A percentile compares a stretch with the other conserved stretches of the same genome.
phyloP scores from a whole-genome alignment of 495 filamentous ascomycete genomes.

The Penicillium cinerascens region DNA sequence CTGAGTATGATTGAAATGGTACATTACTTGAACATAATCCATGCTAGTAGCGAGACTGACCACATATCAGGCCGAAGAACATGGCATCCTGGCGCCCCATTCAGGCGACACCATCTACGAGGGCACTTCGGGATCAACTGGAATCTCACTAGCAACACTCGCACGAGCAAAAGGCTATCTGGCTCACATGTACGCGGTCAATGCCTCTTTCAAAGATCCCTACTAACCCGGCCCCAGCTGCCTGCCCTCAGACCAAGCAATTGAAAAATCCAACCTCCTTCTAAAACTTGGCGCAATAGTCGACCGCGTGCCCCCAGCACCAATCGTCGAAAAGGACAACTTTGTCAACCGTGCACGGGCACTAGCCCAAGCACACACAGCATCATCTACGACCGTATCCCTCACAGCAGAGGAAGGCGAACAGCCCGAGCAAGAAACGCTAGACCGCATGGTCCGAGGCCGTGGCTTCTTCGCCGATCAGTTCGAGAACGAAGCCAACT shows the following conservation, averaged over 20 bases:
- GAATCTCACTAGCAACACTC: slow-evolving; percentile 88
- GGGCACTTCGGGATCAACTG: slow-evolving; percentile 91
- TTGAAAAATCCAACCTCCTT: slow-evolving; percentile 85
- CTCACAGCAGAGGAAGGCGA: slow-evolving; percentile 4
- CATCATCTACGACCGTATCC: slow-evolving; percentile 31
- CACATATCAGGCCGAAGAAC: slow-evolving; percentile 62
- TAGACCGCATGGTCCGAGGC: slow-evolving; percentile 24
- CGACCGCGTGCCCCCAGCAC: slow-evolving; percentile 82
- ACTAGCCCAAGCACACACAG: slow-evolving; percentile 68
- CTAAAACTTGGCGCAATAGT: slow-evolving; percentile 87
- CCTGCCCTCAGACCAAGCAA: slow-evolving; percentile 90
- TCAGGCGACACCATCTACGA: slow-evolving; percentile 94
- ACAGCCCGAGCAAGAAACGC: slow-evolving; percentile 9
- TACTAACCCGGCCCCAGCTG: slow-evolving; percentile 48
- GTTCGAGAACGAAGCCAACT: slow-evolving; percentile 89
- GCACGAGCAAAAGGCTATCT: slow-evolving; percentile 85
- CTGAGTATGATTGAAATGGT: slow-evolving; percentile 79
- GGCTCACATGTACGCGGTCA: slow-evolving; percentile 71
- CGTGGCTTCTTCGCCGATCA: slow-evolving; percentile 93
- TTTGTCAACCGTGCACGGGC: slow-evolving; percentile 92
- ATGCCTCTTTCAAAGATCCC: slow-evolving; percentile 3
- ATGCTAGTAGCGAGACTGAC: not conserved
- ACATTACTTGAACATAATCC: slow-evolving; percentile 13
- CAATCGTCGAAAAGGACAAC: slow-evolving; percentile 84
- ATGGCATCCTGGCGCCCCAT: slow-evolving; percentile 70